These are phyloP conservation scores for Hyphopichia fennica DNA, from an alignment of 1,139 yeast species.

Conservation along the genomic window DNA sequence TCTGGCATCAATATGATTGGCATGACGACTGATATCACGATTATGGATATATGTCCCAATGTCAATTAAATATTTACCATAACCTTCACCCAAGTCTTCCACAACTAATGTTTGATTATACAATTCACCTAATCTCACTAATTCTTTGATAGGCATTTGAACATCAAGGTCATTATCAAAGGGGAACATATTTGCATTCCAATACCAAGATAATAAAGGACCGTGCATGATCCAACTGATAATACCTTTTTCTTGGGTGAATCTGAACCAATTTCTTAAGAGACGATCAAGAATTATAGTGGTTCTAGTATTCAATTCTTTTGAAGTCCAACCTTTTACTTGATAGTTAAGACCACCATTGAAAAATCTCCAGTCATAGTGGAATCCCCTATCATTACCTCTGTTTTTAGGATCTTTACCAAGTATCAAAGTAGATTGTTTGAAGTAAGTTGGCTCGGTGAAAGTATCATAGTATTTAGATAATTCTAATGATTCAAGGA, in stretches of 20 bases:
- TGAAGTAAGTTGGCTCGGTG: constrained; percentile 22
- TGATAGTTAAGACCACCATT: constrained; percentile 36
- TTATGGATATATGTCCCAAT: constrained; percentile 25
- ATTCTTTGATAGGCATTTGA: constrained; percentile 28
- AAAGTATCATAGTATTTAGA: constrained; percentile 16
- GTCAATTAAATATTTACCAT: constrained; percentile 28
- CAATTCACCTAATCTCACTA: constrained; percentile 24
- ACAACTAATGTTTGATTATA: constrained; percentile 35
- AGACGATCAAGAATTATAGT: constrained; percentile 26
- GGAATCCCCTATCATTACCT: constrained; percentile 42
- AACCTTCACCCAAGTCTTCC: constrained; percentile 29
- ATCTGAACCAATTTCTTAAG: constrained; percentile 27
- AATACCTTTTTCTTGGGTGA: constrained; percentile 21
- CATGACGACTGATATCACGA: constrained; percentile 16
- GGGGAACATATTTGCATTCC: constrained; percentile 25
- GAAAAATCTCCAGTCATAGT: constrained; percentile 74
- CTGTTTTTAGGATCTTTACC: constrained; percentile 12
- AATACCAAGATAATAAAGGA: constrained; percentile 22
- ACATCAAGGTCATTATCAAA: constrained; percentile 30
- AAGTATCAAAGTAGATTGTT: constrained; percentile 16
- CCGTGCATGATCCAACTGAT: constrained; percentile 27
- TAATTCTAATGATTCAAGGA: constrained; percentile 19
- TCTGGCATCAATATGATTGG: constrained; percentile 34
- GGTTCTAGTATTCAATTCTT: constrained; percentile 19
- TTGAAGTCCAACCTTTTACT: constrained; percentile 17